Evolutionary conservation across 306 rosid genomes (phyloP).

Genomic region (Pueraria montana): DNA sequence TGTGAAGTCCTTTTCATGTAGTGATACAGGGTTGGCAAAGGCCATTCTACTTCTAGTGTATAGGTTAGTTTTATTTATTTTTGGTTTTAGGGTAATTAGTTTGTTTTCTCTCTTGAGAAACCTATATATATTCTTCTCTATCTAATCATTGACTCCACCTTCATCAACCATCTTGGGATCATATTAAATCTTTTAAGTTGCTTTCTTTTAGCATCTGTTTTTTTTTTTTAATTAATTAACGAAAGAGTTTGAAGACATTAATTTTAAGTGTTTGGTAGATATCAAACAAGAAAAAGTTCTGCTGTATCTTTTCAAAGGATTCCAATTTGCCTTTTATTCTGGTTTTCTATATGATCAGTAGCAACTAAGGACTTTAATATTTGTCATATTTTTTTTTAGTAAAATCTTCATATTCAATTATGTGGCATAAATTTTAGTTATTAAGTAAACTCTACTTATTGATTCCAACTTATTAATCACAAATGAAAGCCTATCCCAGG

Average conservation of each 20-base stretch:
- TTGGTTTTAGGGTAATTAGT: constrained; percentile 3
- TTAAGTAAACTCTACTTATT: no score
- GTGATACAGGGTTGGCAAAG: constrained; percentile 22
- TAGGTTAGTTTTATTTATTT: constrained; percentile 19
- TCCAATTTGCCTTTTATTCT: background rate
- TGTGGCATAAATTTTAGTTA: no score
- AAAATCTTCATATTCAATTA: no score
- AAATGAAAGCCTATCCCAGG: no score
- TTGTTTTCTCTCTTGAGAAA: constrained; percentile 18
- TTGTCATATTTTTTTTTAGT: no score
- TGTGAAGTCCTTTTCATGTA: constrained; percentile 41
- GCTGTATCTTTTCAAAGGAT: constrained; percentile 20
- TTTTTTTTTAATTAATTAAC: background rate
- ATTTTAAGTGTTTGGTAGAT: constrained; percentile 24
- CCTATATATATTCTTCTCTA: constrained; percentile 45
- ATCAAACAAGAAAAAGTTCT: constrained; percentile 37
- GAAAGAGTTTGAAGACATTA: background rate
- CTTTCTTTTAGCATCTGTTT: constrained; percentile 15
- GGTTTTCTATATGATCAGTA: background rate
- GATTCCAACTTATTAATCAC: no score
- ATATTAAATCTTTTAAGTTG: constrained; percentile 24
- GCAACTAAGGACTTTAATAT: background rate
- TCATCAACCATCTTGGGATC: background rate
- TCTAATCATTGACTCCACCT: constrained; percentile 39
- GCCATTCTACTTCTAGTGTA: background rate